phyloP scores from a whole-genome alignment of 2,329 filamentous ascomycete genomes.

The Macroventuria anomochaeta region DNA sequence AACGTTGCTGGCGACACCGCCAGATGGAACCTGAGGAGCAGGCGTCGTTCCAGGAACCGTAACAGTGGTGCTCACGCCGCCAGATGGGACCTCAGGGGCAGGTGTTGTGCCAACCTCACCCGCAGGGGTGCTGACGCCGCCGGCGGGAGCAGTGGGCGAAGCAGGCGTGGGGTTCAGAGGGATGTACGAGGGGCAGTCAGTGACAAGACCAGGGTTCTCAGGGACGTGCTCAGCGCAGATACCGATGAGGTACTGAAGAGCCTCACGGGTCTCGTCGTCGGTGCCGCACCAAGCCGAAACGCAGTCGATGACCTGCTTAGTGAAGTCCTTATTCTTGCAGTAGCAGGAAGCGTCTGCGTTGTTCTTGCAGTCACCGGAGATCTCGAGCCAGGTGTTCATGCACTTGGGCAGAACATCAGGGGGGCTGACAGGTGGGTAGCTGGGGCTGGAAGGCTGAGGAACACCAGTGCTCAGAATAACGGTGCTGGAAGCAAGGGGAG shows the following conservation, averaged over 20 bases:
- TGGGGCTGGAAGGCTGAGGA: slow-evolving; percentile 30
- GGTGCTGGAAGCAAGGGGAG: slow-evolving; percentile 12
- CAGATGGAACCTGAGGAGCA: slow-evolving; percentile 20
- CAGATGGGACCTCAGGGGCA: slow-evolving; percentile 16
- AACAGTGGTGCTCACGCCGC: slow-evolving; percentile 13
- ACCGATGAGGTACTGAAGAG: slow-evolving; percentile 85
- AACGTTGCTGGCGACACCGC: not conserved
- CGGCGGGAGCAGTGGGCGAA: slow-evolving; percentile 21
- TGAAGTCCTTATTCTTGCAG: slow-evolving; percentile 80
- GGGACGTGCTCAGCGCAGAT: slow-evolving; percentile 80
- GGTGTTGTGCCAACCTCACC: slow-evolving; percentile 5
- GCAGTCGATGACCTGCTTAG: slow-evolving; percentile 80
- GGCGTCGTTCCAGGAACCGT: slow-evolving; percentile 23
- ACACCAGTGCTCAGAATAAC: slow-evolving; percentile 21
- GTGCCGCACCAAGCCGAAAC: slow-evolving; percentile 74
- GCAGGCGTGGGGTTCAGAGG: slow-evolving; percentile 40
- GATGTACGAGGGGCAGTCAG: slow-evolving; percentile 70
- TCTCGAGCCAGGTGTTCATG: slow-evolving; percentile 84
- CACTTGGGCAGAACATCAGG: slow-evolving; percentile 82
- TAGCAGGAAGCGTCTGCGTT: slow-evolving; percentile 86
- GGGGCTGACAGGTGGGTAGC: slow-evolving; percentile 46
- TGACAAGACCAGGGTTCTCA: slow-evolving; percentile 84
- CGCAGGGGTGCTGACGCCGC: slow-evolving; percentile 22
- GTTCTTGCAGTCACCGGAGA: slow-evolving; percentile 74
- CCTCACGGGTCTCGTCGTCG: slow-evolving; percentile 69